Base-by-base conservation (phyloP, 2,329 filamentous ascomycete species). In the Lecanosticta acicola region DNA sequence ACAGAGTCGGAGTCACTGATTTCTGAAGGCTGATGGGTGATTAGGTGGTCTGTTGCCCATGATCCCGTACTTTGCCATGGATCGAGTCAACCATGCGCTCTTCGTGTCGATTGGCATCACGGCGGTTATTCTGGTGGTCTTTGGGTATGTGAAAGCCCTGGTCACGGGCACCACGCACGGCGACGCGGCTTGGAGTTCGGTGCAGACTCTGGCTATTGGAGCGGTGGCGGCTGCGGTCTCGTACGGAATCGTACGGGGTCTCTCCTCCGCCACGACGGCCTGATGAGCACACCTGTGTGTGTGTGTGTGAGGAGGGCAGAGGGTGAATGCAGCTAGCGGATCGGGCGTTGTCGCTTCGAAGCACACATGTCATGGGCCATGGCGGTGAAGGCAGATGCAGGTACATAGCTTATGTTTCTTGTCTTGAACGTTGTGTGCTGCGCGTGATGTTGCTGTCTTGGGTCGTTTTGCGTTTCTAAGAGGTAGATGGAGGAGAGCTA, bases 31-130 rank as follows among this genome's bases (percentile, higher is more conserved):
- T n/a, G n/a, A n/a, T n/a, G n/a, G n/a, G n/a, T n/a, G n/a, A n/a
- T n/a, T 17, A 58, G 66, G 67, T 43, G 68, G 68, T 3, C 43
- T 70, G 5, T 49, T 69, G 9, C 75, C 76, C 4, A 67, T 78
- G 54, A 64, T 77, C 0, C 76, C 76, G 0, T 78, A 78, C 57
- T 77, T 79, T 51, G 59, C 60, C 16, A 62, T 68, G 48, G 51
- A 62, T 32, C 50, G 68, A 33, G 65, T 71, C 19, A 60, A 62
- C 3, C 54, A 65, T 29, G 72, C 70, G 1, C 62, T 76, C 35
- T 70, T 69, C 49, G 69, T 68, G 57, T 75, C 71, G n/a, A 74
- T 77, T 42, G 71, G 67, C n/a, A 70, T 75, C 13, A 77, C 75
- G 53, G 67, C 64, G 1, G 51, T 76, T 16, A 69, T 74, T 1